These are phyloP conservation scores for Ustilago trichophora DNA, from an alignment of 1,284 basidiomycete genomes.

Conservation along the genomic window DNA sequence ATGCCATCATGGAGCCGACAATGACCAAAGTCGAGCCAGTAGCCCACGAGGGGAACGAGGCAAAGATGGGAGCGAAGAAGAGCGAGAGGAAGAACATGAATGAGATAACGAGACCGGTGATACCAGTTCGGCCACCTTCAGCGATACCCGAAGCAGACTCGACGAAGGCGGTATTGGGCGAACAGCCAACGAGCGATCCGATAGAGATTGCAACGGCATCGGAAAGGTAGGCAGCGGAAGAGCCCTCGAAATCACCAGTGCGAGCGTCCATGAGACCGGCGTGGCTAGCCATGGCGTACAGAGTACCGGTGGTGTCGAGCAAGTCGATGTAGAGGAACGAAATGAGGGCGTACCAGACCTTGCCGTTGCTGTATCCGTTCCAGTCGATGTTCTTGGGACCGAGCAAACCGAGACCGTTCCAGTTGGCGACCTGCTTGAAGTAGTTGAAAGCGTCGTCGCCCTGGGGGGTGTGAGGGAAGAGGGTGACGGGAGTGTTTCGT, in stretches of 20 bases:
- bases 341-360: constrained; percentile 85
- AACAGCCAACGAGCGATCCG: constrained; percentile 85
- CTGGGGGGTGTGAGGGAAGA: constrained; percentile 77
- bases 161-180: constrained; percentile 86
- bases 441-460: constrained; percentile 82
- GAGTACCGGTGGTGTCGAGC: constrained; percentile 73
- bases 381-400: constrained; percentile 72
- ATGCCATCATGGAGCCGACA: constrained; percentile 88
- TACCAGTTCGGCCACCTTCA: constrained; percentile 88
- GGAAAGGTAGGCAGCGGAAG: constrained; percentile 75
- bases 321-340: constrained; percentile 83
- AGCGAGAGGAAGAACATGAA: constrained; percentile 84
- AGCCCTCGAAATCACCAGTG: constrained; percentile 86
- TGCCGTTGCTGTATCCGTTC: constrained; percentile 72
- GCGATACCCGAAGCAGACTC: constrained; percentile 73
- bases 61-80: constrained; percentile 90
- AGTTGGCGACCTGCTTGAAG: constrained; percentile 86
- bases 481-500: constrained; percentile 79
- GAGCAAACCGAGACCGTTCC: constrained; percentile 68
- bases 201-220: constrained; percentile 83
- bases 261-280: constrained; percentile 85
- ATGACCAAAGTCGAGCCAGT: constrained; percentile 87
- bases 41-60: constrained; percentile 85
- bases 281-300: constrained; percentile 91
- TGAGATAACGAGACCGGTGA: constrained; percentile 80